Evolutionary conservation across 169 alveolate species (phyloP).

Genomic region (Ichthyophthirius multifiliis): DNA sequence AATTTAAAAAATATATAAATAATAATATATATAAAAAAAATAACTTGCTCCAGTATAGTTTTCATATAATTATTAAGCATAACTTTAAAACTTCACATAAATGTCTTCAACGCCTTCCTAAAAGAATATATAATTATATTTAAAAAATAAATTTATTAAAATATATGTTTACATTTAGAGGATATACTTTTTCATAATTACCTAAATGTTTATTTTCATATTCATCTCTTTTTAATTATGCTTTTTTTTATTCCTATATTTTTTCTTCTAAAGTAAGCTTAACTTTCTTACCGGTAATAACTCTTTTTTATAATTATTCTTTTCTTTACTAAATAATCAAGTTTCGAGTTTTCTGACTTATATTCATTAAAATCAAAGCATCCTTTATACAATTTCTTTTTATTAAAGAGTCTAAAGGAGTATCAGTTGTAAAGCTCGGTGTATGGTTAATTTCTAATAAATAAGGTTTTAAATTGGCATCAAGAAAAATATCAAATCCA

Average conservation of each 20-base stretch:
- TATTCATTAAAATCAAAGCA: slow-evolving; percentile 47
- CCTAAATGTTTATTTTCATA: slow-evolving; percentile 30
- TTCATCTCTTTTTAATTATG: slow-evolving; percentile 20
- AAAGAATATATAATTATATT: neutral
- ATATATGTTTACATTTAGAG: neutral
- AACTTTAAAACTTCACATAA: slow-evolving; percentile 22
- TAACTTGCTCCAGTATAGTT: slow-evolving; percentile 41
- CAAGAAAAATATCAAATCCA: slow-evolving; percentile 73
- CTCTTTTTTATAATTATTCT: slow-evolving; percentile 44
- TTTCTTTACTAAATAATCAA: slow-evolving; percentile 23
- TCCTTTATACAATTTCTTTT: slow-evolving; percentile 60
- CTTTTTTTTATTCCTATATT: neutral
- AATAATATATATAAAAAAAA: neutral
- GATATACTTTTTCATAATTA: slow-evolving; percentile 33
- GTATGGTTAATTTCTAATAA: slow-evolving; percentile 75
- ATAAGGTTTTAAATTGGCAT: slow-evolving; percentile 55
- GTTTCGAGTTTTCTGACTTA: slow-evolving; percentile 35
- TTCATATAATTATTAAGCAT: slow-evolving; percentile 42
- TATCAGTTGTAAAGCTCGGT: slow-evolving; percentile 71
- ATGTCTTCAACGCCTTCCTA: slow-evolving; percentile 15
- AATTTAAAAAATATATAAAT: neutral
- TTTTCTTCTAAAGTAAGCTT: slow-evolving; percentile 39
- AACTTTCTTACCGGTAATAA: slow-evolving; percentile 51
- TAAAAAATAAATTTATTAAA: neutral
- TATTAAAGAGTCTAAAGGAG: slow-evolving; percentile 60